Evolutionary conservation across 2,329 filamentous ascomycete genomes (phyloP).

Genomic region (Myriosclerotinia duriaeana): DNA sequence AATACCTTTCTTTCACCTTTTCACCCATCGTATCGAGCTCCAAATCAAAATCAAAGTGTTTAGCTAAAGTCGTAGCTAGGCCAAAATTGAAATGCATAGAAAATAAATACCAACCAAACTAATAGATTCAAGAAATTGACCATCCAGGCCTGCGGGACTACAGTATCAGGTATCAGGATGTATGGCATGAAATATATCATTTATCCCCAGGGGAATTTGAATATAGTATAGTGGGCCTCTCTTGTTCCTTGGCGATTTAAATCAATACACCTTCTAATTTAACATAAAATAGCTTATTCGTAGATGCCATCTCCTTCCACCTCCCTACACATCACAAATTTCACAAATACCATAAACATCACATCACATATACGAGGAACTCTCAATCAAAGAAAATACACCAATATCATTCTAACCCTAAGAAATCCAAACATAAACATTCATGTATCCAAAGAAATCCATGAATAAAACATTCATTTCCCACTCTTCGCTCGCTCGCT

Average conservation of each 20-base stretch:
- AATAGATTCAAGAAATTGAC: too few relatives aligned
- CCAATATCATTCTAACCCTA: background rate
- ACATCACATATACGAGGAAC: background rate
- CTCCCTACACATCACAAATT: background rate
- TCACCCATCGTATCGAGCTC: too few relatives aligned
- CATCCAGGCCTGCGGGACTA: too few relatives aligned
- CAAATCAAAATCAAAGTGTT: too few relatives aligned
- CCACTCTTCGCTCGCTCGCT: background rate
- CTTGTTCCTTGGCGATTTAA: too few relatives aligned
- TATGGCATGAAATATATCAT: background rate
- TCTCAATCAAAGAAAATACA: background rate
- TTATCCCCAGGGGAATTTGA: background rate
- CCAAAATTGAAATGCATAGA: too few relatives aligned
- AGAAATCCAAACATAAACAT: background rate
- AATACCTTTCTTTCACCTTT: too few relatives aligned
- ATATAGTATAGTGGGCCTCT: too few relatives aligned
- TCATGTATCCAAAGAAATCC: constrained; percentile 12
- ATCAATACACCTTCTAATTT: too few relatives aligned
- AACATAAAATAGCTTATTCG: background rate
- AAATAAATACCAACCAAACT: too few relatives aligned
- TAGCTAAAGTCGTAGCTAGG: too few relatives aligned
- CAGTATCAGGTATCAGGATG: too few relatives aligned
- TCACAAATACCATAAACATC: background rate
- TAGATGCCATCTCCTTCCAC: background rate
- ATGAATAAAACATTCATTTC: constrained; percentile 1